These are phyloP conservation scores for Holtermannia corniformis DNA, from an alignment of 768 basidiomycete species.

Conservation along the genomic window DNA sequence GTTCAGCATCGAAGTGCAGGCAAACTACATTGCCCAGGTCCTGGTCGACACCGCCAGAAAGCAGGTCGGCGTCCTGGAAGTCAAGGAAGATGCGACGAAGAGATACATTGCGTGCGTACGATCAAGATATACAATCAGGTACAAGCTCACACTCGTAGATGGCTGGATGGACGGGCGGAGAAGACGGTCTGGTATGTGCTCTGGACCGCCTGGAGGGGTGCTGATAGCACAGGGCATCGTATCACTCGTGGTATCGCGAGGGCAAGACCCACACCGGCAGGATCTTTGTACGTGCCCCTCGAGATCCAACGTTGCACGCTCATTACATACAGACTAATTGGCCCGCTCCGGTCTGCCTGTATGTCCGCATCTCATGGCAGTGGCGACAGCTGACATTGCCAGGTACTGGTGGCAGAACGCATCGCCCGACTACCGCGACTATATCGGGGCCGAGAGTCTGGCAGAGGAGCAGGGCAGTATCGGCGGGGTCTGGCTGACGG, in stretches of 20 bases:
- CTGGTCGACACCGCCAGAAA: slow-evolving; percentile 6
- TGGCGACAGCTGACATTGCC: background rate
- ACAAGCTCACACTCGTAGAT: background rate
- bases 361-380: background rate
- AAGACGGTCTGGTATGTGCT: slow-evolving; percentile 9
- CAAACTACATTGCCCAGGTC: slow-evolving; percentile 14
- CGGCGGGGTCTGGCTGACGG: background rate
- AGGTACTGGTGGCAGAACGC: background rate
- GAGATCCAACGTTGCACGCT: background rate
- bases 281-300: background rate
- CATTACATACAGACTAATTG: background rate
- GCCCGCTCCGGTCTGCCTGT: background rate
- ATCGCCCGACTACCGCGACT: background rate
- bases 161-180: slow-evolving; percentile 10
- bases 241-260: background rate
- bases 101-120: slow-evolving; percentile 9
- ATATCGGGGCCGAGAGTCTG: background rate
- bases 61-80: slow-evolving; percentile 9
- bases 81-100: slow-evolving; percentile 13
- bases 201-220: background rate
- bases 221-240: too few relatives aligned
- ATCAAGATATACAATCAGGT: background rate
- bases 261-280: background rate
- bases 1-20: slow-evolving; percentile 15
- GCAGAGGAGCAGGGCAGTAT: background rate